Evolutionary conservation across 73 alveolate species (phyloP), one percentile per base, ranked within the genome.

Genomic region (Paraurostyla sp.): DNA sequence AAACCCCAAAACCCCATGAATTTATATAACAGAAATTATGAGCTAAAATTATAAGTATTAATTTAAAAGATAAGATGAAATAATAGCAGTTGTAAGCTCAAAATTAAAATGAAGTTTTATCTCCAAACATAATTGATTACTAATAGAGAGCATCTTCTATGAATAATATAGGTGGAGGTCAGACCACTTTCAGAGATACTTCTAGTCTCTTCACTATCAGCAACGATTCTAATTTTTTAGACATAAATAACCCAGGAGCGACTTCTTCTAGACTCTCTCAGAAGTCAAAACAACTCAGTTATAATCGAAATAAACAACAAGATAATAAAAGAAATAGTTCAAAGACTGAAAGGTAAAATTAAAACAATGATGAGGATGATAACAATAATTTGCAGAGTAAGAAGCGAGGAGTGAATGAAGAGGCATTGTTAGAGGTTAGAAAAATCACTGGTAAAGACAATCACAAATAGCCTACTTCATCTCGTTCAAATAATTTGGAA

Each of bases 401-500:
- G 36, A n/a, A n/a, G n/a, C n/a, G n/a, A n/a, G n/a, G n/a, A n/a
- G 58, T 6, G 16, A 32, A 32, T 36, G 25, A 65, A 1, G 58
- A 65, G 35, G 56, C 56, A 15, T 13, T 38, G 58, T 9, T 25
- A 38, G 58, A 65, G 3, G 60, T 40, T 2, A 65, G 46, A 35
- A 38, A 2, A 13, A 13, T 65, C 1, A 38, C 20, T 13, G 41
- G 41, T 38, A 16, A 32, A 22, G 41, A 35, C n/a, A 36, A 65
- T 38, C 23, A n/a, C 23, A 54, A 54, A 18, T 18, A 65, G 25
- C 54, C 58, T 6, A n/a, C 7, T 29, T 73, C 86, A 7, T 76
- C 89, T 6, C 49, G 89, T 33, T n/a, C 89, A 29, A 78, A 78
- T 54, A 78, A 78, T 41, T 78, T 78, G 49, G 89, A 78, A 78